Evolutionary conservation across 2,329 filamentous ascomycete genomes (phyloP), one percentile per base, ranked within the genome.

Genomic region (Thielaviopsis musarum): DNA sequence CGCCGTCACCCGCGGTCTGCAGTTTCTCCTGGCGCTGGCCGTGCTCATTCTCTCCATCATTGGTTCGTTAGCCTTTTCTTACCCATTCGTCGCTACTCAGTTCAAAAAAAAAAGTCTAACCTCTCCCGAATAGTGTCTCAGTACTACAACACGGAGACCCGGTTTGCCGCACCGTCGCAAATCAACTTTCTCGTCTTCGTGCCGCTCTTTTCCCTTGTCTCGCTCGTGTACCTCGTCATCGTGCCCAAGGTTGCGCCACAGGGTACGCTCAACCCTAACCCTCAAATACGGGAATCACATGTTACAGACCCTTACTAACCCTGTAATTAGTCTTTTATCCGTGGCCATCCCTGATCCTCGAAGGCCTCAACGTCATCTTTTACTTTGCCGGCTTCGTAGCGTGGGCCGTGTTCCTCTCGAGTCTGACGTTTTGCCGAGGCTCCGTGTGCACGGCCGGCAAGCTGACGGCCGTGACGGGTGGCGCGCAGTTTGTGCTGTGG

Each of bases 331-430:
- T 71, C 48, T 74, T 74, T 38, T 74, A 79, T 66, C 74, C 77
- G 30, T 76, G 75, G 63, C 72, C 70, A 12, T 70, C 74, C 51
- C 66, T 83, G 38, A 71, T 68, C 26, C 63, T 82, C 62, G 80
- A 83, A 64, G 65, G 71, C 38, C 59, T 73, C 64, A 83, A 81
- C 67, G 70, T 74, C 4, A 63, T 81, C 59, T 77, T 83, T 66
- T 81, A 80, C 70, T 79, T 83, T 67, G 71, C 74, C 21, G 80
- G 79, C 59, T 83, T 83, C 70, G 73, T 81, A 64, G 78, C 78
- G 10, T 73, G 83, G 21, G 72, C 77, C 52, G 74, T 78, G 63
- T 83, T 81, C 69, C 74, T 84, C 63, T 71, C 73, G 66, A 70
- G 71, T 57, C 71, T 83, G 56, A 69, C 76, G 59, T 80, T 80